Conservation (phyloP, 2,329 filamentous ascomycete genomes). For the Seiridium unicorne region DNA sequence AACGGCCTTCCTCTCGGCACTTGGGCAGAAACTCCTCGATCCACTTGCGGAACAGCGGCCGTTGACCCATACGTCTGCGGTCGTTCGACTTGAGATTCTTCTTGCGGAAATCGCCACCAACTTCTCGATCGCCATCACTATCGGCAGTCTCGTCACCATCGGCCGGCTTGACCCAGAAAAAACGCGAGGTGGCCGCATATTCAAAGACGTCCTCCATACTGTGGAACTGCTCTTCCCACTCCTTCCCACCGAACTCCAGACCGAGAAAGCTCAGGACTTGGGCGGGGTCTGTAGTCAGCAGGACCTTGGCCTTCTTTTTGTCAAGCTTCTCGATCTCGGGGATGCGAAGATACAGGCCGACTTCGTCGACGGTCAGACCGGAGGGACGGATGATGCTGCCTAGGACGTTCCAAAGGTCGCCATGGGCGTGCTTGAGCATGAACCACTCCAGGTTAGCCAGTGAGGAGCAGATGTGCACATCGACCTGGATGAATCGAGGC, state of each 20-base stretch:
- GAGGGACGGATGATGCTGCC: slow-evolving; percentile 62
- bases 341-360: slow-evolving; percentile 63
- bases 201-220: slow-evolving; percentile 56
- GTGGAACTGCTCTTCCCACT: slow-evolving; percentile 56
- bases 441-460: slow-evolving; percentile 55
- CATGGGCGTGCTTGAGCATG: slow-evolving; percentile 67
- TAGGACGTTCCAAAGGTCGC: slow-evolving; percentile 67
- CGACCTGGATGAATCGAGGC: slow-evolving; percentile 62
- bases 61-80: slow-evolving; percentile 50
- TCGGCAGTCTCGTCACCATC: slow-evolving; percentile 28
- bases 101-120: slow-evolving; percentile 28
- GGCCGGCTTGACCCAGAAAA: slow-evolving; percentile 50
- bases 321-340: slow-evolving; percentile 63
- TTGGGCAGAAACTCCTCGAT: slow-evolving; percentile 61
- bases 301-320: slow-evolving; percentile 54
- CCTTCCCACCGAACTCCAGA: slow-evolving; percentile 40
- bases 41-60: slow-evolving; percentile 60
- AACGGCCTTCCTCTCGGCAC: slow-evolving; percentile 40
- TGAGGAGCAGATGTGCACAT: slow-evolving; percentile 55
- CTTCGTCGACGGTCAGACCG: slow-evolving; percentile 65
- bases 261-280: slow-evolving; percentile 63
- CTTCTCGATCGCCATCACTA: slow-evolving; percentile 12
- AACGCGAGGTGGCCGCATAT: slow-evolving; percentile 56
- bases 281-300: slow-evolving; percentile 56
- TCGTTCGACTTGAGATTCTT: slow-evolving; percentile 52